These are phyloP conservation scores for Avena eriantha DNA, from an alignment of 176 grass and related monocot species.

Conservation along the genomic window DNA sequence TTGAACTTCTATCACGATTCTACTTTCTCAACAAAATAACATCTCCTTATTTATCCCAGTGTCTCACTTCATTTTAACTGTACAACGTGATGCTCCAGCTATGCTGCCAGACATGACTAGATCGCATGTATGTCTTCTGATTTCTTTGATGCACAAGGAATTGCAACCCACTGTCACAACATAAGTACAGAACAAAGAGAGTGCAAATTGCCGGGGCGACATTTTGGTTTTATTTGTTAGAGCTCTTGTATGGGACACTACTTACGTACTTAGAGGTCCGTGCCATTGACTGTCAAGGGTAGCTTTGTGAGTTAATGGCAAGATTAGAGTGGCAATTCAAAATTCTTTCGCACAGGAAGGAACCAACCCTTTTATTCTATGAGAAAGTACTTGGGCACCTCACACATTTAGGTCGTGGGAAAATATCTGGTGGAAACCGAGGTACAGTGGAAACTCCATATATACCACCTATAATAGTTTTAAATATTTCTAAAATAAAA, in stretches of 20 bases:
- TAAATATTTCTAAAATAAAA: background rate
- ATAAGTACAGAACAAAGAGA: background rate
- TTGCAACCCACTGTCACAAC: background rate
- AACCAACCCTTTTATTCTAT: background rate
- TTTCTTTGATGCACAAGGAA: background rate
- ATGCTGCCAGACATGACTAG: background rate
- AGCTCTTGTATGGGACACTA: background rate
- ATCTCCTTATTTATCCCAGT: slow-evolving; percentile 15
- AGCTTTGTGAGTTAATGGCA: background rate
- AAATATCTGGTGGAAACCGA: slow-evolving; percentile 24
- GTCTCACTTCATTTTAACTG: slow-evolving; percentile 5
- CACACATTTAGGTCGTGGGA: background rate
- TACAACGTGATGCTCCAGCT: background rate
- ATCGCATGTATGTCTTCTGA: background rate
- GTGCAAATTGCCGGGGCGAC: background rate
- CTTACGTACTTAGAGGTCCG: slow-evolving; percentile 5
- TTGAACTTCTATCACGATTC: background rate
- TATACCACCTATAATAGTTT: background rate
- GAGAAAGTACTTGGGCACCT: background rate
- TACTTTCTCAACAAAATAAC: background rate
- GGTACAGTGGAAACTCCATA: background rate
- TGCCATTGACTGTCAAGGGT: background rate
- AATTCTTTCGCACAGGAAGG: background rate
- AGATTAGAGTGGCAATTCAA: background rate
- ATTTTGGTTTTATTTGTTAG: background rate